Conservation (phyloP, 495 filamentous ascomycete species). For the Tuber indicum region DNA sequence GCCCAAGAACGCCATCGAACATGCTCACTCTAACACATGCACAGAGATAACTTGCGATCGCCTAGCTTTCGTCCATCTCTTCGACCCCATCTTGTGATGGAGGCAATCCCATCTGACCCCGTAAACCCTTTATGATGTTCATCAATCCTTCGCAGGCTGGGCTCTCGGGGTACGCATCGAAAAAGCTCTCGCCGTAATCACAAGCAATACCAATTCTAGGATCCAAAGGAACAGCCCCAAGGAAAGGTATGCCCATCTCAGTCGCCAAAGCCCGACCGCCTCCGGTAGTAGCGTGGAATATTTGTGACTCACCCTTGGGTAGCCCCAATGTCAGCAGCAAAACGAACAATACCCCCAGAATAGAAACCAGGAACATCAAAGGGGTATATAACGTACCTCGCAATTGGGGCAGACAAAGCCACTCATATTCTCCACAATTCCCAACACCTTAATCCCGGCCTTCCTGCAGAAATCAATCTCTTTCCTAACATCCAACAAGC, state of each 20-base stretch:
- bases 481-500: slow-evolving; percentile 83
- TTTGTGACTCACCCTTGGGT: slow-evolving; percentile 50
- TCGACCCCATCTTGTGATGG: slow-evolving; percentile 14
- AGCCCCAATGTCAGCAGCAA: slow-evolving; percentile 44
- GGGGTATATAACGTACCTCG: slow-evolving; percentile 22
- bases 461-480: slow-evolving; percentile 97
- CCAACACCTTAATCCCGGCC: slow-evolving; percentile 79
- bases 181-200: slow-evolving; percentile 95
- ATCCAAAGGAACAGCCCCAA: slow-evolving; percentile 88
- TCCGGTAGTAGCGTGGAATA: slow-evolving; percentile 87
- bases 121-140: slow-evolving; percentile 65
- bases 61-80: slow-evolving; percentile 8
- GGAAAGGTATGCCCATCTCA: slow-evolving; percentile 78
- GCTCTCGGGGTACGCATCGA: slow-evolving; percentile 86
- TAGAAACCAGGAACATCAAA: not conserved
- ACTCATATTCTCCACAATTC: slow-evolving; percentile 95
- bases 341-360: not conserved
- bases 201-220: slow-evolving; percentile 92
- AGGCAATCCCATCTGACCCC: slow-evolving; percentile 54
- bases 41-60: not conserved
- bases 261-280: slow-evolving; percentile 71
- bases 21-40: not conserved
- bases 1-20: not conserved
- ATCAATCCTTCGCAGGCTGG: slow-evolving; percentile 74
- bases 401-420: slow-evolving; percentile 93